phyloP scores from a whole-genome alignment of 192 early-diverging fungal genomes.

The Mortierella hygrophila region DNA sequence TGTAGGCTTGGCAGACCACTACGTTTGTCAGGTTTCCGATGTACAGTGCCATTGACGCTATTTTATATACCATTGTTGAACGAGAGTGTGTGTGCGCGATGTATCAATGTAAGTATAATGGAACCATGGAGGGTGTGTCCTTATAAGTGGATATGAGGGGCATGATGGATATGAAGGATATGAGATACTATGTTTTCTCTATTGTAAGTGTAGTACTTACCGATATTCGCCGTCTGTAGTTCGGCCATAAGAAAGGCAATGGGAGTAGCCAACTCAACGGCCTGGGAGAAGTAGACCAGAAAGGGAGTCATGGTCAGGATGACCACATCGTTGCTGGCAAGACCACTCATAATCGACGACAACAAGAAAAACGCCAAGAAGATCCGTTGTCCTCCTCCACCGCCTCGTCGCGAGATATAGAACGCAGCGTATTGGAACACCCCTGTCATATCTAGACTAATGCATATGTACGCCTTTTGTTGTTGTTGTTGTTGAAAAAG shows the following conservation, averaged over 20 bases:
- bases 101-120: background rate
- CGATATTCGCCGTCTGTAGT: slow-evolving; percentile 79
- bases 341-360: slow-evolving; percentile 73
- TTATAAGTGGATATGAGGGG: background rate
- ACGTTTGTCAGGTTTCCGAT: slow-evolving; percentile 93
- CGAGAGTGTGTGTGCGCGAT: background rate
- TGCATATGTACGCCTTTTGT: slow-evolving; percentile 74
- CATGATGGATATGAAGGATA: no score
- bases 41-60: slow-evolving; percentile 81
- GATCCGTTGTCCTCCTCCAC: slow-evolving; percentile 63
- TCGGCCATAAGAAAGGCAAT: slow-evolving; percentile 78
- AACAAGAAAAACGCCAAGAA: slow-evolving; percentile 78
- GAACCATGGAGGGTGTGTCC: background rate
- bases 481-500: background rate
- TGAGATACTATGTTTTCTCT: no score
- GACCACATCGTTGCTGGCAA: slow-evolving; percentile 87
- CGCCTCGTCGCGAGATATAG: slow-evolving; percentile 73
- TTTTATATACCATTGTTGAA: background rate
- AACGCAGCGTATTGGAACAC: slow-evolving; percentile 82
- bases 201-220: slow-evolving; percentile 15
- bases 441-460: slow-evolving; percentile 86
- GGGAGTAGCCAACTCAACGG: slow-evolving; percentile 65
- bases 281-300: slow-evolving; percentile 76
- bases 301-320: slow-evolving; percentile 84
- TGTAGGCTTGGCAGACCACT: slow-evolving; percentile 80